Conservation (phyloP, 2,329 filamentous ascomycete genomes). For the Aspergillus awamori region DNA sequence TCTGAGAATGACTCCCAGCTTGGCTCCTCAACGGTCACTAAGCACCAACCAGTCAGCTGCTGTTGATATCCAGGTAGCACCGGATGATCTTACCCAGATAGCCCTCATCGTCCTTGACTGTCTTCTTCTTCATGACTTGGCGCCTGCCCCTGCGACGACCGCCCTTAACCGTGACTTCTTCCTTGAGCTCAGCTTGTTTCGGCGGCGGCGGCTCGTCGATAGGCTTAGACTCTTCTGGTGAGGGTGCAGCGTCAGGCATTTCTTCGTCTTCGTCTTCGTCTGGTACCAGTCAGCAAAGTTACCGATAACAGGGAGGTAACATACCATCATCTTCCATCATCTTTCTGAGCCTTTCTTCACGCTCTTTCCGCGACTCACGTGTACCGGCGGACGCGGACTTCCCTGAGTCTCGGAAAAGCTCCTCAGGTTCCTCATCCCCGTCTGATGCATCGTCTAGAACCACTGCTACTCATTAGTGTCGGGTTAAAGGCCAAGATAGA, state of each 20-base stretch:
- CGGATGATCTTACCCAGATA: conserved; percentile 70
- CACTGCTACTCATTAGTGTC: conserved; percentile 40
- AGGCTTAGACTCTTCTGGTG: conserved; percentile 40
- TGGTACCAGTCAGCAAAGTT: conserved; percentile 27
- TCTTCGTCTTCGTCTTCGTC: conserved; percentile 53
- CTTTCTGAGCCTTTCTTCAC: conserved; percentile 66
- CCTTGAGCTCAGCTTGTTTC: conserved; percentile 53
- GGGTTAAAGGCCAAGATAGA: background rate
- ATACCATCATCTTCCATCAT: conserved; percentile 72
- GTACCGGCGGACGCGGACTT: conserved; percentile 41
- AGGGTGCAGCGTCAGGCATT: conserved; percentile 58
- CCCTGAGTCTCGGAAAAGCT: conserved; percentile 49
- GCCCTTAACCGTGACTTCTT: conserved; percentile 57
- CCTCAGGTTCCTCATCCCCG: conserved; percentile 60
- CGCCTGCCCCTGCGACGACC: conserved; percentile 76
- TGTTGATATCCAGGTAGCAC: background rate
- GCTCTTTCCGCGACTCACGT: conserved; percentile 59
- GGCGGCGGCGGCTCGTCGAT: conserved; percentile 38
- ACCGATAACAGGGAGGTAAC: conserved; percentile 38
- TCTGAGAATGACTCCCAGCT: conserved; percentile 94
- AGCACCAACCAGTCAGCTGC: conserved; percentile 15
- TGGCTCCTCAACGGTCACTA: conserved; percentile 82
- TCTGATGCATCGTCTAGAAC: conserved; percentile 59
- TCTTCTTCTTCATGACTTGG: conserved; percentile 84
- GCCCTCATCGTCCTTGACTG: conserved; percentile 82